Base-by-base conservation (phyloP, 345 rosid species). In the Brassica cretica region DNA sequence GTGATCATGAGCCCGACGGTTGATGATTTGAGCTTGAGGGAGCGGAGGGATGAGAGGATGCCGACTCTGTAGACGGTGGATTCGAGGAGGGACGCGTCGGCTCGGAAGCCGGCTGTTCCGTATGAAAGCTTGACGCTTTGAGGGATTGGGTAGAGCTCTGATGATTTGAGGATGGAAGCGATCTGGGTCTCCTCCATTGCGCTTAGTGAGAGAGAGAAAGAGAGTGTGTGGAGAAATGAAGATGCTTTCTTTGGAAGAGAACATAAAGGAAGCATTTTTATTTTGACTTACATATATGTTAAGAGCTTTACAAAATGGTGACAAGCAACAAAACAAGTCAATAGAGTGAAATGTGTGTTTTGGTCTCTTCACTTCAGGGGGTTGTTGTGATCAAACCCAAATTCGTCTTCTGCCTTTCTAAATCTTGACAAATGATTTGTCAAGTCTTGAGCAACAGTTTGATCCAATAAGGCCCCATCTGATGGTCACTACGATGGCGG, bases 51-150 rank as follows among this genome's bases (percentile, higher is more conserved):
- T 2, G 97, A 88, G 83, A 95, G 82, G 35, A 95, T 90, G 68
- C 98, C 99, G 24, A 88, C 87, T 66, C 99, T 85, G 24, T 79
- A 84, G 19, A 91, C 88, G 21, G 96, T 90, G 3, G 99, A 95
- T 72, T 85, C 80, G 30, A 93, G 94, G 51, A 91, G 46, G 10
- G 87, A 81, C 2, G 96, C 96, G 44, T 95, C 98, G 51, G 86
- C 91, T 68, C 97, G 85, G 78, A 93, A 95, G 56, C 97, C 98
- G 35, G 99, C 75, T 9, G 97, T 93, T n/a, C 98, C 98, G 59
- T 95, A 93, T 0, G 97, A 89, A 33, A 95, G 79, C 83, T 77
- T 88, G 76, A 87, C 76, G 18, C 91, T 89, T 76, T 84, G 80
- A 16, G 93, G 92, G 69, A 84, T 88, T 5, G 92, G 88, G 63